Evolutionary conservation across 768 basidiomycete genomes (phyloP).

Genomic region (Lactarius sanguifluus): DNA sequence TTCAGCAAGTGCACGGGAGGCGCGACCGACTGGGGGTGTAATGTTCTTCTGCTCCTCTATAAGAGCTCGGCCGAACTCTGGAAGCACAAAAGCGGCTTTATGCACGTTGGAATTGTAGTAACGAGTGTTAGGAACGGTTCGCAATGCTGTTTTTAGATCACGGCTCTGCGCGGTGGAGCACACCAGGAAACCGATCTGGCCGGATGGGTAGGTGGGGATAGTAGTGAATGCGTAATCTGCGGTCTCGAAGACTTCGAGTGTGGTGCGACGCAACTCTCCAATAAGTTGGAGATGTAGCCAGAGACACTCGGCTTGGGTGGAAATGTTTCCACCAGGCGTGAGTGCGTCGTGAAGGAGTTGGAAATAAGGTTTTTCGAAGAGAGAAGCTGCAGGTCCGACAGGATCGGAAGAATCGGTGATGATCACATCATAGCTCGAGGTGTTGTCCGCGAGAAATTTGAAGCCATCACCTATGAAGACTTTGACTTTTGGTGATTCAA

Average conservation of each 20-base stretch:
- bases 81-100: slow-evolving; percentile 79
- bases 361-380: slow-evolving; percentile 98
- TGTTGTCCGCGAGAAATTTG: slow-evolving; percentile 90
- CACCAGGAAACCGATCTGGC: slow-evolving; percentile 93
- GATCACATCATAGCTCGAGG: slow-evolving; percentile 91
- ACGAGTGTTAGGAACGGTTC: slow-evolving; percentile 64
- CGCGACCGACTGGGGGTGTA: slow-evolving; percentile 72
- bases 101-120: slow-evolving; percentile 90
- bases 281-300: slow-evolving; percentile 95
- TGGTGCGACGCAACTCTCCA: slow-evolving; percentile 65
- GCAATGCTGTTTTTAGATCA: slow-evolving; percentile 69
- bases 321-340: slow-evolving; percentile 86
- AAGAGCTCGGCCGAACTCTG: slow-evolving; percentile 82
- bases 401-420: slow-evolving; percentile 99
- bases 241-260: slow-evolving; percentile 71
- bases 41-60: slow-evolving; percentile 73
- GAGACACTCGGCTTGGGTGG: slow-evolving; percentile 92
- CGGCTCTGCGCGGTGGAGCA: slow-evolving; percentile 75
- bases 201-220: slow-evolving; percentile 97
- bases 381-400: slow-evolving; percentile 89
- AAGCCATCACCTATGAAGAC: slow-evolving; percentile 94
- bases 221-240: slow-evolving; percentile 93
- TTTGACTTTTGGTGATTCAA: slow-evolving; percentile 75
- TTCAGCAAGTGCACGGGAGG: slow-evolving; percentile 45
- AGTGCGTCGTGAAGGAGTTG: slow-evolving; percentile 89